Base-by-base conservation (phyloP, 1,284 basidiomycete species). In the Coniferiporia weirii region DNA sequence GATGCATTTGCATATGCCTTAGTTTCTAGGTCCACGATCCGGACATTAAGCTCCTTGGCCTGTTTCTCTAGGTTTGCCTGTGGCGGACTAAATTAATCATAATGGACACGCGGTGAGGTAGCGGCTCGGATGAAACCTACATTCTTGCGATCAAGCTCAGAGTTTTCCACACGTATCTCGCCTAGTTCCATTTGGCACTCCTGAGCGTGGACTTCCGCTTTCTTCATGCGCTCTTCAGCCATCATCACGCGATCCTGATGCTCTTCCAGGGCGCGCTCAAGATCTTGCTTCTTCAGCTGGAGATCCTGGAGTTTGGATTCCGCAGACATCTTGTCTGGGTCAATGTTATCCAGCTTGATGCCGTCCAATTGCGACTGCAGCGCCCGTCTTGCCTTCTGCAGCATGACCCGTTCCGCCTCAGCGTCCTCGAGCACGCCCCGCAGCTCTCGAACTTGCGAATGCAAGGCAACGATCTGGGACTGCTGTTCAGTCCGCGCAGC, bases 381-480 rank as follows among this genome's bases (percentile, higher is more conserved):
- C 0, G 88, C 82, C 8, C 88, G 81, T n/a, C 91, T 83, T 13
- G 91, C 90, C 67, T 91, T 91, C 70, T 91, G 89, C 46, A 93
- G 74, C 59, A 92, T 76, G 4, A 84, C 78, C 2, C 90, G 79
- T 65, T 93, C 91, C 2, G 89, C 83, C 69, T 95, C 92, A 1
- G 87, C 87, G 63, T 94, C 90, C 66, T 94, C 91, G 60, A 94
- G 74, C 12, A 91, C 85, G 20, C 80, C 75, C 12, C 91, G 84
- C 13, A 95, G 77, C 66, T 95, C 91, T 49, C 89, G 83, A 54
- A 92, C 87, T 78, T 94, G 90, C 1, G 89, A 89, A 65, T 93
- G 87, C 6, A 94, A 77, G 1, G 84, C 78, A 13, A 91, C 85
- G 59, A 93, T 93, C 64, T 94, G 92, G 0, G 85, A 76, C 68